phyloP scores from a whole-genome alignment of 345 rosid genomes.

The Euphorbia lathyris region DNA sequence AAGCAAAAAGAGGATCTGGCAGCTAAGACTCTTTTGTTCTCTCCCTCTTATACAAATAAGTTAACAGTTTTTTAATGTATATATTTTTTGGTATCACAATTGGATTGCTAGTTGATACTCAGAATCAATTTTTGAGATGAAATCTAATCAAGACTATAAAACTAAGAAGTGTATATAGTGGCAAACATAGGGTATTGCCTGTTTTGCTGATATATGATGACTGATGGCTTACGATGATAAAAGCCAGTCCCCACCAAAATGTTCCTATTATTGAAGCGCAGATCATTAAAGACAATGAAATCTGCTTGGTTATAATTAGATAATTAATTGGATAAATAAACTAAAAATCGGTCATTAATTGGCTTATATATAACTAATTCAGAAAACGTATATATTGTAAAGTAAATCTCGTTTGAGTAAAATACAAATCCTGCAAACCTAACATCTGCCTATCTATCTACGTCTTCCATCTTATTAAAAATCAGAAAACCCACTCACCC shows the following conservation, averaged over 20 bases:
- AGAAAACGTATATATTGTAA: background rate
- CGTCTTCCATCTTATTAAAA: slow-evolving; percentile 14
- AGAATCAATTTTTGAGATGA: background rate
- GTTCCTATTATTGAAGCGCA: background rate
- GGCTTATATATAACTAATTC: background rate
- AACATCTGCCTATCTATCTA: background rate
- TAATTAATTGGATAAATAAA: too few species aligned
- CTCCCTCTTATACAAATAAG: background rate
- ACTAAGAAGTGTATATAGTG: background rate
- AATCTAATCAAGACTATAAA: background rate
- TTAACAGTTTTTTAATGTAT: background rate
- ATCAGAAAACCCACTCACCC: background rate
- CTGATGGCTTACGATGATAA: background rate
- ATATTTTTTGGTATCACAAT: background rate
- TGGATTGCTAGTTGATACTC: background rate
- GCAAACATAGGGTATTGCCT: background rate
- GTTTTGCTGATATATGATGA: background rate
- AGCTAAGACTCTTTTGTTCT: background rate
- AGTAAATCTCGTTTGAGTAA: background rate
- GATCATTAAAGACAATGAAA: too few species aligned
- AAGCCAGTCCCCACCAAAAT: background rate
- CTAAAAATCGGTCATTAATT: too few species aligned
- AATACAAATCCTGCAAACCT: background rate
- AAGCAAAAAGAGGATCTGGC: background rate
- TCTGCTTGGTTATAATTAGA: too few species aligned